These are phyloP conservation scores for Psilocybe tampanensis DNA, from an alignment of 768 basidiomycete genomes.

Conservation along the genomic window DNA sequence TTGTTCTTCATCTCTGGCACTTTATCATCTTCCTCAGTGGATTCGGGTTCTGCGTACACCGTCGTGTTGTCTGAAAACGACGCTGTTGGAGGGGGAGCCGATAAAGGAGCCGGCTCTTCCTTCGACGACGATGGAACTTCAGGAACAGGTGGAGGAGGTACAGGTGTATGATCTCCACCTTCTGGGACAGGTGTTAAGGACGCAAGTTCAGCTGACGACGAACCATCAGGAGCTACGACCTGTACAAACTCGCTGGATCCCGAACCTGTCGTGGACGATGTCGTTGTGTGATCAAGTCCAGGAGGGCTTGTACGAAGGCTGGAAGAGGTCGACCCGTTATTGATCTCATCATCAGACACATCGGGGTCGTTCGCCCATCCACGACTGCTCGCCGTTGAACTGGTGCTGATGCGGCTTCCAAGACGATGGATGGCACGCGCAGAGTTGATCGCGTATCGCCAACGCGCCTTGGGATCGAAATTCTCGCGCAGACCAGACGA, in stretches of 20 bases:
- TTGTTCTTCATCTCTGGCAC: background rate
- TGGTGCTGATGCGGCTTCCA: slow-evolving; percentile 29
- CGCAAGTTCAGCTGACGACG: slow-evolving; percentile 1
- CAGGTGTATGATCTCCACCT: background rate
- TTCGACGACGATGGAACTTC: background rate
- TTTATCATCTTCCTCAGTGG: background rate
- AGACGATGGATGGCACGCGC: slow-evolving; percentile 46
- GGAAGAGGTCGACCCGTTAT: background rate
- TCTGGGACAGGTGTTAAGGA: slow-evolving; percentile 2
- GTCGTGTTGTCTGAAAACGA: background rate
- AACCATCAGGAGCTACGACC: slow-evolving; percentile 32
- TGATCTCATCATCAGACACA: slow-evolving; percentile 32
- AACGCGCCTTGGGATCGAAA: slow-evolving; percentile 75
- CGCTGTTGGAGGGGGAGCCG: too few relatives aligned
- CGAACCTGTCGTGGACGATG: slow-evolving; percentile 22
- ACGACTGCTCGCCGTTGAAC: slow-evolving; percentile 16
- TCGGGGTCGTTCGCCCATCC: slow-evolving; percentile 27
- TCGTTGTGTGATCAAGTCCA: background rate
- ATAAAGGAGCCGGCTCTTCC: background rate
- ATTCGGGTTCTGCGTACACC: slow-evolving; percentile 5
- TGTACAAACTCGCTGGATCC: slow-evolving; percentile 45
- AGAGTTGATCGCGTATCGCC: slow-evolving; percentile 69
- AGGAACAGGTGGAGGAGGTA: background rate
- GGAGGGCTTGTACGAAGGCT: background rate
- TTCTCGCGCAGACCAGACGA: slow-evolving; percentile 73